Percentiles rank a stretch among this genome's conserved stretches.
Evolutionary conservation across 2,329 filamentous ascomycete genomes (phyloP).

Genomic region (Sporothrix mexicana): DNA sequence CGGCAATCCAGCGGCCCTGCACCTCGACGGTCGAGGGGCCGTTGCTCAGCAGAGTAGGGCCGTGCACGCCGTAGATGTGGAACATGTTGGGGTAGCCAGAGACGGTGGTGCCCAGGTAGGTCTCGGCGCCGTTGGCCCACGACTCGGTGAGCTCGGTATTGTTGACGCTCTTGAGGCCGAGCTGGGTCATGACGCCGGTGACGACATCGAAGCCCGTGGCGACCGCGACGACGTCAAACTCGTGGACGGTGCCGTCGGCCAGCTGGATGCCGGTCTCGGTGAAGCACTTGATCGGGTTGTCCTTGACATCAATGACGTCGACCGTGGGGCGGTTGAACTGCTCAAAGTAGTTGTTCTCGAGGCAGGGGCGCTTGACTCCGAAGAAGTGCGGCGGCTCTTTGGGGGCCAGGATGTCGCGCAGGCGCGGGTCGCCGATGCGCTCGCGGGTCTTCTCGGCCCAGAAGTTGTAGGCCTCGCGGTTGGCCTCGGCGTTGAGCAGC

Average conservation of each 20-base stretch:
- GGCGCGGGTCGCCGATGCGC: slow-evolving; percentile 56
- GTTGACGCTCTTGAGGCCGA: slow-evolving; percentile 52
- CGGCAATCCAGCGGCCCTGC: slow-evolving; percentile 63
- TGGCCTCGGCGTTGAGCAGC: slow-evolving; percentile 53
- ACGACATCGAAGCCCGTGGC: slow-evolving; percentile 54
- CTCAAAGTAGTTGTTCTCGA: slow-evolving; percentile 55
- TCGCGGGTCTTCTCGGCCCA: slow-evolving; percentile 59
- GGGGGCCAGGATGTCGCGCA: slow-evolving; percentile 59
- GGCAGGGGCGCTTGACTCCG: slow-evolving; percentile 57
- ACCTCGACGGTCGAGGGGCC: slow-evolving; percentile 60
- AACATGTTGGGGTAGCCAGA: slow-evolving; percentile 58
- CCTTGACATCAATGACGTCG: slow-evolving; percentile 50
- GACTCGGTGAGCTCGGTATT: slow-evolving; percentile 49
- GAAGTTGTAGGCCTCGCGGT: slow-evolving; percentile 60
- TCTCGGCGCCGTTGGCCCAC: slow-evolving; percentile 50
- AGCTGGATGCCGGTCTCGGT: slow-evolving; percentile 50
- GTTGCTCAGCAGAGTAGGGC: slow-evolving; percentile 61
- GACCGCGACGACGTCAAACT: slow-evolving; percentile 53
- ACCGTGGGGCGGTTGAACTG: slow-evolving; percentile 54
- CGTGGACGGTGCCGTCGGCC: slow-evolving; percentile 50
- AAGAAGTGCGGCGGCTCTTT: slow-evolving; percentile 59
- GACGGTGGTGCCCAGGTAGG: slow-evolving; percentile 54
- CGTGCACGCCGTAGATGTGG: slow-evolving; percentile 62
- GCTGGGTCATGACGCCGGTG: slow-evolving; percentile 50
- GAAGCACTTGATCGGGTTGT: slow-evolving; percentile 50